Evolutionary conservation across 352 stramenopile species (phyloP).

Genomic region (Phytophthora vignae): DNA sequence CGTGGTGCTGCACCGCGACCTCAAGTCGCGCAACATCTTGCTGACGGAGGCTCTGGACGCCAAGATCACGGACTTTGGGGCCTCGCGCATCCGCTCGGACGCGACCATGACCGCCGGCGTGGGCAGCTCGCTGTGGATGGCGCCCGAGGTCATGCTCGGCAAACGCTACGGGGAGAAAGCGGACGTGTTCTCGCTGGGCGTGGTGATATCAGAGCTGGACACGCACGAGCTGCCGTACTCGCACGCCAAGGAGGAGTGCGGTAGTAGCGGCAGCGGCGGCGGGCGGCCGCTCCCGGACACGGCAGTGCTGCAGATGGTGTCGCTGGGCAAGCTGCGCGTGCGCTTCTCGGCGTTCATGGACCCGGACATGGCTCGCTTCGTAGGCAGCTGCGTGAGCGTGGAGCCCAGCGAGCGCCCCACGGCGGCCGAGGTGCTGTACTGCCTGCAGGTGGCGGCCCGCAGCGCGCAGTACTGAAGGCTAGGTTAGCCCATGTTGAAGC

Average conservation of each 20-base stretch:
- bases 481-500: too few species aligned
- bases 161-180: slow-evolving; percentile 45
- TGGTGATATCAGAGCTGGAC: slow-evolving; percentile 37
- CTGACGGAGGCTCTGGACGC: slow-evolving; percentile 41
- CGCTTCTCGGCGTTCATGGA: slow-evolving; percentile 27
- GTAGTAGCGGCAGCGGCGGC: slow-evolving; percentile 1
- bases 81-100: slow-evolving; percentile 25
- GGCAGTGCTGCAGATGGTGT: slow-evolving; percentile 43
- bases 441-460: slow-evolving; percentile 24
- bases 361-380: slow-evolving; percentile 25
- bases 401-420: slow-evolving; percentile 30
- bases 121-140: slow-evolving; percentile 35
- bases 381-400: slow-evolving; percentile 27
- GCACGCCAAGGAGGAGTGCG: slow-evolving; percentile 9
- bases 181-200: slow-evolving; percentile 48
- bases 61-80: slow-evolving; percentile 59
- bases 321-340: slow-evolving; percentile 27
- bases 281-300: slow-evolving; percentile 17
- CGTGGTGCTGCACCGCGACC: slow-evolving; percentile 50
- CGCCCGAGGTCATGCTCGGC: slow-evolving; percentile 44
- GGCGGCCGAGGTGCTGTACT: slow-evolving; percentile 39
- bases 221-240: slow-evolving; percentile 34
- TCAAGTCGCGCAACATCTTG: slow-evolving; percentile 70
- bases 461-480: slow-evolving; percentile 15
- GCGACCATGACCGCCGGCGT: slow-evolving; percentile 27